Evolutionary conservation across 129 eudicot species (phyloP).

Genomic region (Ambrosia artemisiifolia): DNA sequence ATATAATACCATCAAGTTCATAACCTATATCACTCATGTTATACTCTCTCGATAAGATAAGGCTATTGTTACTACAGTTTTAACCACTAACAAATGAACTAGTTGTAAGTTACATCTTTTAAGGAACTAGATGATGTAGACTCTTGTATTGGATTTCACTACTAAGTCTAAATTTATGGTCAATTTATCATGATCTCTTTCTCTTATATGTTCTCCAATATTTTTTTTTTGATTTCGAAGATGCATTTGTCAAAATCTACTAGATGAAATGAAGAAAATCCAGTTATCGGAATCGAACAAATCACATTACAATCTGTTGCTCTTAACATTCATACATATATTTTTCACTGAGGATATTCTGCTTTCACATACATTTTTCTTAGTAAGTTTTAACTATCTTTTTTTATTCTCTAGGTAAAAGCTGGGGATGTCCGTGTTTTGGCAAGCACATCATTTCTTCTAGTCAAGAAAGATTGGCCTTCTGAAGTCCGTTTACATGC

Average conservation of each 20-base stretch:
- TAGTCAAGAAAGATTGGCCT: constrained; percentile 90
- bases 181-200: not conserved
- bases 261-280: not conserved
- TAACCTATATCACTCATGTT: not conserved
- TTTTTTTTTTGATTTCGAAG: not conserved
- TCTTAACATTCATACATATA: not conserved
- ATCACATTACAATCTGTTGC: not conserved
- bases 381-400: not conserved
- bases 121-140: not conserved
- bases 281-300: not conserved
- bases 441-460: constrained; percentile 71
- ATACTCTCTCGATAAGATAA: not conserved
- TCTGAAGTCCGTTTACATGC: constrained; percentile 95
- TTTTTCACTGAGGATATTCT: not conserved
- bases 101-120: not conserved
- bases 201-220: not conserved
- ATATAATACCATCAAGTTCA: not conserved
- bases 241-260: not conserved
- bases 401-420: constrained; percentile 58
- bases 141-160: not conserved
- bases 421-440: constrained; percentile 87
- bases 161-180: not conserved
- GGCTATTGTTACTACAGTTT: not conserved
- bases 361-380: not conserved
- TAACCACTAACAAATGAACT: not conserved